Evolutionary conservation across 1,139 yeast species (phyloP).

Genomic region (Suzukiozyma palmioleophila): DNA sequence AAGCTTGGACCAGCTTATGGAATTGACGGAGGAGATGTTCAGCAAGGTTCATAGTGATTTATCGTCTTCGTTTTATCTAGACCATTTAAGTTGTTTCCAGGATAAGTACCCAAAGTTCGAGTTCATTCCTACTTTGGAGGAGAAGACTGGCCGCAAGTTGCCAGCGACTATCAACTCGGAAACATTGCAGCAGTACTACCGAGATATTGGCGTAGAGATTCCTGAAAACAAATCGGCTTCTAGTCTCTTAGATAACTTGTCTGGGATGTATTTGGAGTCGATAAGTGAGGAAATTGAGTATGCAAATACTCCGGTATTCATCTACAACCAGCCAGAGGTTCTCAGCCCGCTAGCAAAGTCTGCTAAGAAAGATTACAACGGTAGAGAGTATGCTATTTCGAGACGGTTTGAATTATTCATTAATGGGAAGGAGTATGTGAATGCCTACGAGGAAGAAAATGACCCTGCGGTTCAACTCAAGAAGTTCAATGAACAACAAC

Average conservation of each 20-base stretch:
- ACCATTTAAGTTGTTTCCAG: constrained; percentile 10
- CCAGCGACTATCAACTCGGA: constrained; percentile 37
- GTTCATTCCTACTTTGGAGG: constrained; percentile 55
- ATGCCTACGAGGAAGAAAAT: constrained; percentile 97
- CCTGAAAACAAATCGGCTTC: constrained; percentile 49
- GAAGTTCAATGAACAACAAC: constrained; percentile 59
- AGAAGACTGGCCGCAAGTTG: constrained; percentile 35
- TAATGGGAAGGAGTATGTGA: constrained; percentile 74
- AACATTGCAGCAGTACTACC: constrained; percentile 35
- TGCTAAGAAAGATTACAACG: constrained; percentile 17
- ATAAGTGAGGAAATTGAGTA: constrained; percentile 23
- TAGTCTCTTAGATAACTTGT: constrained; percentile 62
- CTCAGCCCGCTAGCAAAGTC: constrained; percentile 90
- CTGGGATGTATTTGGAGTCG: constrained; percentile 64
- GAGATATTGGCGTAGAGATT: constrained; percentile 20
- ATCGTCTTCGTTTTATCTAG: constrained; percentile 13
- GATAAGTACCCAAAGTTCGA: constrained; percentile 41
- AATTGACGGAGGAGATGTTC: constrained; percentile 58
- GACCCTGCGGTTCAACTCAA: constrained; percentile 63
- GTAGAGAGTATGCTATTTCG: constrained; percentile 40
- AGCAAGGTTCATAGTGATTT: constrained; percentile 26
- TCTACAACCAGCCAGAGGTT: constrained; percentile 78
- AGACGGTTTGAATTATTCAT: constrained; percentile 82
- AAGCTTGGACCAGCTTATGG: constrained; percentile 62
- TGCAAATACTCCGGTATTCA: constrained; percentile 55